These are phyloP conservation scores for Coniosporium tulheliwenetii DNA, from an alignment of 2,329 filamentous ascomycete species.

Conservation along the genomic window DNA sequence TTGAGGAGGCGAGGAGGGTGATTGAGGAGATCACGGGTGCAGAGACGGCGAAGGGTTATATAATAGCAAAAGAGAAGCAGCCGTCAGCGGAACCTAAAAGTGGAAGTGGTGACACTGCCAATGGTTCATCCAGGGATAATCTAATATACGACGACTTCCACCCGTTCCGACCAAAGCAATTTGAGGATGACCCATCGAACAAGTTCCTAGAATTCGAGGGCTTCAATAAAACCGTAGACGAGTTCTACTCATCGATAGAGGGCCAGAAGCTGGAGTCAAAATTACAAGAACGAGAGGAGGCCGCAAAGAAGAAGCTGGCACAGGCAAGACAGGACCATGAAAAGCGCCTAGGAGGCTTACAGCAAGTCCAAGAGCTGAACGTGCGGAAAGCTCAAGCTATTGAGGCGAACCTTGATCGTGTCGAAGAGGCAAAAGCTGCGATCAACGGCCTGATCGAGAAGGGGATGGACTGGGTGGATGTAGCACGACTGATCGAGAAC, in stretches of 20 bases:
- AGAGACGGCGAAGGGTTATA: conserved; percentile 62
- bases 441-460: conserved; percentile 83
- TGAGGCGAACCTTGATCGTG: conserved; percentile 75
- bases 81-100: conserved; percentile 6
- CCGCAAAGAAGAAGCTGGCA: conserved; percentile 71
- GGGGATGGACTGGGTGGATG: conserved; percentile 96
- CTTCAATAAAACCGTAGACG: conserved; percentile 88
- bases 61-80: conserved; percentile 52
- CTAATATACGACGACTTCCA: conserved; percentile 90
- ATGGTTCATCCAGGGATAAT: conserved; percentile 21
- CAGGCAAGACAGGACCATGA: conserved; percentile 71
- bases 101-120: conserved; percentile 11
- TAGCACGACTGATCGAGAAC: conserved; percentile 72
- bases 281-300: conserved; percentile 65
- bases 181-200: conserved; percentile 49
- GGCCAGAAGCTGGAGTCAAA: conserved; percentile 80
- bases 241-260: conserved; percentile 94
- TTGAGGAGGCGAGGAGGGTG: conserved; percentile 55
- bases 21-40: conserved; percentile 53
- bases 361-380: conserved; percentile 69
- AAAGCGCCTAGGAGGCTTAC: conserved; percentile 69
- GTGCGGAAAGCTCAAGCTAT: conserved; percentile 80
- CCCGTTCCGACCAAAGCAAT: conserved; percentile 73
- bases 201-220: conserved; percentile 62
- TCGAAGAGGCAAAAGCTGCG: conserved; percentile 84